These are phyloP conservation scores for Pterocarpus santalinus DNA, from an alignment of 306 rosid species.

Conservation along the genomic window DNA sequence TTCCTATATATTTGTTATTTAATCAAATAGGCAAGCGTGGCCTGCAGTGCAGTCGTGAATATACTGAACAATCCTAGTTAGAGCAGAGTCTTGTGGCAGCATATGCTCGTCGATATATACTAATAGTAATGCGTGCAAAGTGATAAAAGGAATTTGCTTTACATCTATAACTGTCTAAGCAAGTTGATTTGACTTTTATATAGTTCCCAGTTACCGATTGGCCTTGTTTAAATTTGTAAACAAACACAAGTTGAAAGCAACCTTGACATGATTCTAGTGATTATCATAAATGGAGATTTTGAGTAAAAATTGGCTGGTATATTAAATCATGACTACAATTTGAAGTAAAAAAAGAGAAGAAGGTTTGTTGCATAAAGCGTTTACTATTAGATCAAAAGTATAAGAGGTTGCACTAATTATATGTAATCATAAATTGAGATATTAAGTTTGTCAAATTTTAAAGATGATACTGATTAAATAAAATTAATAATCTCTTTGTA, in stretches of 20 bases:
- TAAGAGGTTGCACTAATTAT: no score
- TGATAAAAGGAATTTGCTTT: conserved; percentile 29
- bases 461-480: no score
- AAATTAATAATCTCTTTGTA: no score
- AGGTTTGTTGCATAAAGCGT: no score
- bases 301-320: not conserved
- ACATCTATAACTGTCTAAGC: conserved; percentile 20
- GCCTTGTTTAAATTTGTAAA: not conserved
- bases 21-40: conserved; percentile 69
- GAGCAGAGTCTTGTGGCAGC: conserved; percentile 39
- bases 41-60: conserved; percentile 49
- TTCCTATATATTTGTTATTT: conserved; percentile 55
- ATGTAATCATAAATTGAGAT: no score
- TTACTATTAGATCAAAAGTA: no score
- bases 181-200: conserved; percentile 30
- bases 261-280: no score
- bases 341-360: no score
- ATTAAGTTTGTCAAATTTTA: no score
- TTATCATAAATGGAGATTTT: not conserved
- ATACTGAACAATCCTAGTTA: conserved; percentile 40
- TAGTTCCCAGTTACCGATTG: not conserved
- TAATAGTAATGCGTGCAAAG: conserved; percentile 8
- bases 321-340: not conserved
- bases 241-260: no score
- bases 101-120: conserved; percentile 22